Evolutionary conservation across 2,329 filamentous ascomycete species (phyloP), one percentile per base, ranked within the genome.

Genomic region (Penicillium corylophilum): DNA sequence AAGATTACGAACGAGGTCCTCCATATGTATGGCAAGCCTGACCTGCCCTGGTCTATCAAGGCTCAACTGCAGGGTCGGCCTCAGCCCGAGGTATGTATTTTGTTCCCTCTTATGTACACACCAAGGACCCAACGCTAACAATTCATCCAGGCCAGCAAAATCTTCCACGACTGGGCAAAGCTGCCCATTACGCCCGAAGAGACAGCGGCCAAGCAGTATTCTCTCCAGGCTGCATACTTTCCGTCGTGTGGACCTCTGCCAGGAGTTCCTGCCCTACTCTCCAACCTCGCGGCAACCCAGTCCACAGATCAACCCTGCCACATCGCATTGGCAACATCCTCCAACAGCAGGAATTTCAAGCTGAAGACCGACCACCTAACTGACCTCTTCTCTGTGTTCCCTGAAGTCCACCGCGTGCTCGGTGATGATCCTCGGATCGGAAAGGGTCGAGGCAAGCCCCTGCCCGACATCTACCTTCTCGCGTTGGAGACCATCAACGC

Each of bases 11-110:
- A 99, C 74, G 78, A 84, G 22, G 82, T 97, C 33, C 85, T 99
- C 35, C 78, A 80, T 50, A 85, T 88, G 67, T 90, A 94, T 72
- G 82, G 80, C 64, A 84, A 84, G 44, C 87, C 89, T 1, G 70
- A 77, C 13, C 78, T 97, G n/a, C 93, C 94, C 1, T 97, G 94
- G 94, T 85, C 83, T 55, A 85, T 99, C 75, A 97, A 97, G 78
- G 92, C 94, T 9, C 88, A 90, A 72, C 78, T 97, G 16, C 86
- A 89, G 74, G 86, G 86, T 5, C 79, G 84, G 8, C 85, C 86
- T 0, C 78, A 77, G 20, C 77, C 81, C 1, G 74, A 81, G 63
- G 79, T 80, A 71, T 10, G 56, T 24, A n/a, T 54, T 28, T 13
- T 55, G 4, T 13, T 7, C 26, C 33, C 5, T 20, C 26, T 31